A percentile compares a stretch with the other conserved stretches of the same genome.
These are phyloP conservation scores for Neurospora sp. DNA, from an alignment of 495 filamentous ascomycete genomes.

Conservation along the genomic window DNA sequence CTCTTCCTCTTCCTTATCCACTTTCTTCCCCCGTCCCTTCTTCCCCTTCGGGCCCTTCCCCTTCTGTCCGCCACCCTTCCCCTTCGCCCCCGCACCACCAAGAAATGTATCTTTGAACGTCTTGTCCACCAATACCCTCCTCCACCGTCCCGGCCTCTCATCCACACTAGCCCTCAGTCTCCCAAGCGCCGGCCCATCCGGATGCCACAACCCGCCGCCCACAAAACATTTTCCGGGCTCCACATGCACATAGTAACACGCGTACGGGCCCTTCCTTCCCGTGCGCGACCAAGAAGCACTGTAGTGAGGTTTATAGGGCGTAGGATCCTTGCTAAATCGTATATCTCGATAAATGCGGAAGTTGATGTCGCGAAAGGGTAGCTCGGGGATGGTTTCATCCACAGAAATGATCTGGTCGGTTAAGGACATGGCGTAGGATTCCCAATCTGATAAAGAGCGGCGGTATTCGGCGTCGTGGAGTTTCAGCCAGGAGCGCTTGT, in stretches of 20 bases:
- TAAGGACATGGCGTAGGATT: slow-evolving; percentile 59
- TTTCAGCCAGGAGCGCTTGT: slow-evolving; percentile 75
- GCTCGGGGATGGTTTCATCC: slow-evolving; percentile 73
- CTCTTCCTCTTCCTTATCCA: neutral
- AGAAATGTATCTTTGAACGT: slow-evolving; percentile 55
- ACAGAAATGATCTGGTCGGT: slow-evolving; percentile 56
- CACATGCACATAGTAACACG: slow-evolving; percentile 59
- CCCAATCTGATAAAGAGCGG: slow-evolving; percentile 65
- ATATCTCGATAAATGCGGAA: slow-evolving; percentile 83
- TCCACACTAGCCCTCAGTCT: slow-evolving; percentile 64
- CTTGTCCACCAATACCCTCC: slow-evolving; percentile 48
- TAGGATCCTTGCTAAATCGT: slow-evolving; percentile 66
- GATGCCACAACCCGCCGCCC: slow-evolving; percentile 73
- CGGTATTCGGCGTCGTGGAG: slow-evolving; percentile 70
- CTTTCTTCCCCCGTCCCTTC: neutral
- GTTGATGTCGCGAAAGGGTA: slow-evolving; percentile 74
- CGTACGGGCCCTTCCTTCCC: slow-evolving; percentile 77
- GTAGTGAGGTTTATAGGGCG: slow-evolving; percentile 82
- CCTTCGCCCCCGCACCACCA: slow-evolving; percentile 33
- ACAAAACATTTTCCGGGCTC: slow-evolving; percentile 36
- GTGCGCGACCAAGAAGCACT: slow-evolving; percentile 57
- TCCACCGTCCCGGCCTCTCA: slow-evolving; percentile 54
- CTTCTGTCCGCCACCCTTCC: slow-evolving; percentile 15
- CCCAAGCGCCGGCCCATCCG: slow-evolving; percentile 51
- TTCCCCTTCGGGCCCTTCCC: neutral